phyloP scores from a whole-genome alignment of 305 asterid species.

The Nicotiana rustica region DNA sequence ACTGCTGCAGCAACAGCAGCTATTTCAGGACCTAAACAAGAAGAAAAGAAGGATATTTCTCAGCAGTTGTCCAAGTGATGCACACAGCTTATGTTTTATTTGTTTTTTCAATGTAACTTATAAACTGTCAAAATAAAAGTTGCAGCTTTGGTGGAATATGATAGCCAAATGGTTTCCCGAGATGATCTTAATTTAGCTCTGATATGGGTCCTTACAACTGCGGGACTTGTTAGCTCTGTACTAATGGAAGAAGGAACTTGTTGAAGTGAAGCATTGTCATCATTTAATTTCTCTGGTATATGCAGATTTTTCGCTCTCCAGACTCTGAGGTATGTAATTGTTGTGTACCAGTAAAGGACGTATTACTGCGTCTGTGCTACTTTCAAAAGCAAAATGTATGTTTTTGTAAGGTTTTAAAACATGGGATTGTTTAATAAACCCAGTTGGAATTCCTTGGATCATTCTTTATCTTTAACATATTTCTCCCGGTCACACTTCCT shows the following conservation, averaged over 20 bases:
- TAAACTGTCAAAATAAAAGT: constrained; percentile 20
- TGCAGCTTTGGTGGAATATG: background rate
- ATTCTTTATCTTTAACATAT: too few species aligned
- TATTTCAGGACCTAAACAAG: constrained; percentile 61
- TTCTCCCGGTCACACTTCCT: too few species aligned
- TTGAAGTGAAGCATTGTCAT: constrained; percentile 22
- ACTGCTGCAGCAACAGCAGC: constrained; percentile 90
- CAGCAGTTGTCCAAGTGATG: constrained; percentile 41
- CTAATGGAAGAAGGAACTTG: constrained; percentile 20
- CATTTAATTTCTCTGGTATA: background rate
- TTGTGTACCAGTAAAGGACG: constrained; percentile 20
- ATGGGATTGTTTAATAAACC: background rate
- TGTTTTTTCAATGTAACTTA: background rate
- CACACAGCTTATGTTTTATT: constrained; percentile 18
- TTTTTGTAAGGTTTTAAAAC: constrained; percentile 1
- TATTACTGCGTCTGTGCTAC: constrained; percentile 3
- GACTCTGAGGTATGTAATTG: background rate
- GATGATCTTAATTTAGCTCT: constrained; percentile 5
- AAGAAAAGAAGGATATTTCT: constrained; percentile 53
- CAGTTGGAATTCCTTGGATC: background rate
- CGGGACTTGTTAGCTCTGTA: background rate
- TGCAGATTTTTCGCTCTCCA: constrained; percentile 10
- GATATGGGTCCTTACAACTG: background rate
- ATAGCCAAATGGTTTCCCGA: background rate
- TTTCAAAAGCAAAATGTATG: constrained; percentile 1